Evolutionary conservation across 2,329 filamentous ascomycete species (phyloP).

Genomic region (Chalaropsis ovoidea): DNA sequence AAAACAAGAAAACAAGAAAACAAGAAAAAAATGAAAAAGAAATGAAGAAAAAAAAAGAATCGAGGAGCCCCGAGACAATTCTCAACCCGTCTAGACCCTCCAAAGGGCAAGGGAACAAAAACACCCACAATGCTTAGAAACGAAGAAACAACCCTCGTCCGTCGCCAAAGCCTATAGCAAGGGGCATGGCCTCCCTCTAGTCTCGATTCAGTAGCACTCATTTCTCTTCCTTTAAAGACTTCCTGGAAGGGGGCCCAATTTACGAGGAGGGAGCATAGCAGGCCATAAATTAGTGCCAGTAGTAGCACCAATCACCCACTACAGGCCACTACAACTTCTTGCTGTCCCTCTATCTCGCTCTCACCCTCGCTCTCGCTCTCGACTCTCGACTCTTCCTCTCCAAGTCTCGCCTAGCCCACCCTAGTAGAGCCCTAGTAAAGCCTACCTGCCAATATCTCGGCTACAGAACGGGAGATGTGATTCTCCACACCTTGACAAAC

Average conservation of each 20-base stretch:
- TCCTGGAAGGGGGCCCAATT: neutral
- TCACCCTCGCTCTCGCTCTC: neutral
- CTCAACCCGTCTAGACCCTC: neutral
- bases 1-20: neutral
- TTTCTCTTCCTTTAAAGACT: slow-evolving; percentile 2
- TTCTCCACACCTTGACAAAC: slow-evolving; percentile 5
- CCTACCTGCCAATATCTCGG: slow-evolving; percentile 13
- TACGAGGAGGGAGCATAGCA: slow-evolving; percentile 1
- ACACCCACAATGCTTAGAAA: neutral
- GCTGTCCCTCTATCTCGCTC: neutral
- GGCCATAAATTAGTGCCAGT: neutral
- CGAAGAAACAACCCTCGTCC: neutral
- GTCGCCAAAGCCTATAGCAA: slow-evolving; percentile 2
- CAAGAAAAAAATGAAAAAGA: no score
- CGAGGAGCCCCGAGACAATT: neutral
- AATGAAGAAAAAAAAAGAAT: neutral
- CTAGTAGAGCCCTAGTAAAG: neutral
- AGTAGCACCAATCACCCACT: neutral
- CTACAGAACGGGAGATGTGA: slow-evolving; percentile 1
- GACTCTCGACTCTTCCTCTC: neutral
- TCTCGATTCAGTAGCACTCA: neutral
- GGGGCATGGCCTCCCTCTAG: slow-evolving; percentile 7
- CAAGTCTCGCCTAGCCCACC: neutral
- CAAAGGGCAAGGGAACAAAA: neutral
- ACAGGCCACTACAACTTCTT: neutral